Percentiles rank a stretch among this genome's conserved stretches.
phyloP scores from a whole-genome alignment of 208 protist genomes.

The Angomonas deanei region DNA sequence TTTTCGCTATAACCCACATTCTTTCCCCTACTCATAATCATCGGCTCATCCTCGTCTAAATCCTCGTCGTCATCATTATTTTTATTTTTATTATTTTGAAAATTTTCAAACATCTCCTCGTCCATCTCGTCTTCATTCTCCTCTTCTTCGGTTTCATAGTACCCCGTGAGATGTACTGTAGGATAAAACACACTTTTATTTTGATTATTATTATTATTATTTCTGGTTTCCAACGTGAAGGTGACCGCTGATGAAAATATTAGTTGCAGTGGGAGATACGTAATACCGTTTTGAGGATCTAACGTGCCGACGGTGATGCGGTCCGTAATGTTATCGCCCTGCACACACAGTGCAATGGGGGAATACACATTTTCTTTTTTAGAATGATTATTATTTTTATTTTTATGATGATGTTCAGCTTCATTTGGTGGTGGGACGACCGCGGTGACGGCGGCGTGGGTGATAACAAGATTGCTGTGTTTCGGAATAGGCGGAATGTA shows the following conservation, averaged over 20 bases:
- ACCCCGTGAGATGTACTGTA: slow-evolving; percentile 71
- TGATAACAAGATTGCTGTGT: slow-evolving; percentile 53
- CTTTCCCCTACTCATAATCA: background rate
- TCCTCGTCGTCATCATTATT: slow-evolving; percentile 7
- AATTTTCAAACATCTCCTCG: slow-evolving; percentile 11
- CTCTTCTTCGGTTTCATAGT: slow-evolving; percentile 60
- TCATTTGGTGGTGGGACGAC: background rate
- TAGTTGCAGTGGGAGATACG: slow-evolving; percentile 61
- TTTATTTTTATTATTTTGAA: slow-evolving; percentile 17
- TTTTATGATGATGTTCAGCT: background rate
- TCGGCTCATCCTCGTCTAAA: background rate
- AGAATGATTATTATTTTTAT: background rate
- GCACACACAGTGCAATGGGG: slow-evolving; percentile 37
- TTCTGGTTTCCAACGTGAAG: slow-evolving; percentile 30
- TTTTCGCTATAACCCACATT: background rate
- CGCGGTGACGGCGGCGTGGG: slow-evolving; percentile 21
- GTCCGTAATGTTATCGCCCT: slow-evolving; percentile 51
- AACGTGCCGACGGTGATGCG: slow-evolving; percentile 63
- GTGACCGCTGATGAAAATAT: slow-evolving; percentile 56
- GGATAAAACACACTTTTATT: background rate
- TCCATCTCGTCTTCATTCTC: slow-evolving; percentile 32
- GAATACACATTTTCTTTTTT: background rate
- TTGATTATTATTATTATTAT: slow-evolving; percentile 1
- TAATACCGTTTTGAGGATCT: slow-evolving; percentile 27
- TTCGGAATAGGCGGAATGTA: slow-evolving; percentile 56